These are phyloP conservation scores for Pholiota molesta DNA, from an alignment of 768 basidiomycete genomes.

Conservation along the genomic window DNA sequence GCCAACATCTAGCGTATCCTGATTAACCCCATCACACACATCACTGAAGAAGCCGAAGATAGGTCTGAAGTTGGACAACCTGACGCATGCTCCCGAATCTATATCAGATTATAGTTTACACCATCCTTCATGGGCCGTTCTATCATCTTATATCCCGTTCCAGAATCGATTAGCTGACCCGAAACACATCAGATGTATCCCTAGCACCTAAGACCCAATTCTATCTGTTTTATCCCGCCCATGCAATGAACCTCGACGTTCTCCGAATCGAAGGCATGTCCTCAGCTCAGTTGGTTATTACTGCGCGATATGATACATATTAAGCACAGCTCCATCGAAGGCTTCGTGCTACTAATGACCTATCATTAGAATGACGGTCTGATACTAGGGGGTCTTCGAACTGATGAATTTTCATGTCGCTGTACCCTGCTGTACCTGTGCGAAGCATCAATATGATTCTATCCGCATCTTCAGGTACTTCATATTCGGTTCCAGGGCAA, in stretches of 20 bases:
- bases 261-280: neutral
- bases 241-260: neutral
- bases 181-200: neutral
- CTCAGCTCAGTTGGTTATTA: neutral
- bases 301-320: neutral
- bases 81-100: neutral
- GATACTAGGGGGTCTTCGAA: neutral
- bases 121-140: neutral
- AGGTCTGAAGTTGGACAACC: neutral
- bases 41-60: neutral
- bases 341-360: neutral
- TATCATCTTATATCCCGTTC: neutral
- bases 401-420: neutral
- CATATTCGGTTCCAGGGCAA: neutral
- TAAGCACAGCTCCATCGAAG: neutral
- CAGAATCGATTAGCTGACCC: neutral
- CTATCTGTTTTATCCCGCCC: too few species aligned
- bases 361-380: conserved; percentile 1
- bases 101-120: neutral
- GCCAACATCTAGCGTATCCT: neutral
- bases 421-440: neutral
- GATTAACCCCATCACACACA: neutral
- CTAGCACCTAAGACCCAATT: neutral
- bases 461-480: neutral
- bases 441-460: neutral